Base-by-base conservation (phyloP, 2,329 filamentous ascomycete genomes). In the Keithomyces neogunnii region DNA sequence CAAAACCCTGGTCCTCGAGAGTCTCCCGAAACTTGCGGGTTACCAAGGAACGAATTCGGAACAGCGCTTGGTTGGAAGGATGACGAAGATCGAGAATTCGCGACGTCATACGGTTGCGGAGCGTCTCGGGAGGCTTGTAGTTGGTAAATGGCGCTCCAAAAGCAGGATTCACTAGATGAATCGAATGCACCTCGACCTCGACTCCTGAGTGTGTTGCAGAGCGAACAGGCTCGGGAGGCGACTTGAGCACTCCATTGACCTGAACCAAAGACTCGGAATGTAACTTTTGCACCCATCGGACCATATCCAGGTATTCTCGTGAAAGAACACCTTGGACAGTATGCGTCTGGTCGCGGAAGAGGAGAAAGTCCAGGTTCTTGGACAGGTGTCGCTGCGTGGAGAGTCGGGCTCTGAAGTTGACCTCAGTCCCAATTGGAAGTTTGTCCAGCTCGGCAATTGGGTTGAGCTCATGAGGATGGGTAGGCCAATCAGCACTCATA, bases 221-320 rank as follows among this genome's bases (percentile, higher is more conserved):
- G 57, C 85, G 82, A 52, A 96, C 78, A 39, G 83, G 80, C 59
- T 90, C 82, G 5, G 86, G 82, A 0, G 89, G 86, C 55, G 78
- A 76, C 62, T 89, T 86, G 3, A 96, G 69, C 2, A 78, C 78
- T 53, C 89, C 91, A 49, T 78, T 82, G 51, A 95, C 82, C 52
- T 88, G 80, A 4, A 96, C 82, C 48, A 96, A 79, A 6, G 84
- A 86, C 63, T 95, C 91, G 5, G 84, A 74, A 50, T 85, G 83
- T 45, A 96, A 74, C 63, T 89, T 88, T 68, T 95, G 88, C 3
- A 88, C 88, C 87, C 89, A 95, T 63, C 88, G 85, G 31, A 96
- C 76, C 77, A 96, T 92, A 60, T 86, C 81, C 79, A 57, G 82
- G 73, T 62, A 72, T 55, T 65, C 66, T 58, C 65, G 66, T 51